Evolutionary conservation across 345 rosid genomes (phyloP), one percentile per base, ranked within the genome.

Genomic region (Salix arbutifolia): DNA sequence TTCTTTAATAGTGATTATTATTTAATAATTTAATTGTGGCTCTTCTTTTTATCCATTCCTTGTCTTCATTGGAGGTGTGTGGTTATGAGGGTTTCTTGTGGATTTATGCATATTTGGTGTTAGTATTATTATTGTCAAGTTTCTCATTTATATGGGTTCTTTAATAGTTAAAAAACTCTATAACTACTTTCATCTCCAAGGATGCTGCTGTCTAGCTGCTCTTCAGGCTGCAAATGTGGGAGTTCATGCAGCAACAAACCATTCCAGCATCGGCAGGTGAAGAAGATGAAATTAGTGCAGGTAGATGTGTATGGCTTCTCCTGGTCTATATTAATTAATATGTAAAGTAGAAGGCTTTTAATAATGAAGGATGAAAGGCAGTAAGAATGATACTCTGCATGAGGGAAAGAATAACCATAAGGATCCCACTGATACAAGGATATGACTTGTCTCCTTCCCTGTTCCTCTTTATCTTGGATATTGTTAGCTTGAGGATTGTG

Each of bases 121-220:
- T 71, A 8, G 37, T 25, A 23, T 64, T 71, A 46, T 64, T 48
- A 37, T 11, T 31, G 19, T 25, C 6, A 13, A 66, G 37, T 14
- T 71, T 37, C 8, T 76, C 10, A 8, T 65, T 56, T 60, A 33
- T 75, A 3, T 75, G 65, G 12, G n/a, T 75, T n/a, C 71, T 75
- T 66, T 56, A n/a, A 56, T n/a, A 56, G 61, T 56, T 58, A 38
- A 2, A 26, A 37, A 18, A 35, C 16, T 65, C 31, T 21, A 40
- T 9, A 60, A 17, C 42, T 61, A 53, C 62, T 75, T 74, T 33
- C 60, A 26, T 44, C 62, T 44, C 16, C 65, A 82, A 96, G 99
- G 89, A 91, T 94, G 99, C 86, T 96, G 67, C 83, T 91, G 44
- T 94, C 99, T 78, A 90, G 91, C 83, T 96, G 99, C 86, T 96